A percentile compares a stretch with the other conserved stretches of the same genome.
Evolutionary conservation across 208 protist species (phyloP).

Genomic region (Acanthamoeba lenticulata): DNA sequence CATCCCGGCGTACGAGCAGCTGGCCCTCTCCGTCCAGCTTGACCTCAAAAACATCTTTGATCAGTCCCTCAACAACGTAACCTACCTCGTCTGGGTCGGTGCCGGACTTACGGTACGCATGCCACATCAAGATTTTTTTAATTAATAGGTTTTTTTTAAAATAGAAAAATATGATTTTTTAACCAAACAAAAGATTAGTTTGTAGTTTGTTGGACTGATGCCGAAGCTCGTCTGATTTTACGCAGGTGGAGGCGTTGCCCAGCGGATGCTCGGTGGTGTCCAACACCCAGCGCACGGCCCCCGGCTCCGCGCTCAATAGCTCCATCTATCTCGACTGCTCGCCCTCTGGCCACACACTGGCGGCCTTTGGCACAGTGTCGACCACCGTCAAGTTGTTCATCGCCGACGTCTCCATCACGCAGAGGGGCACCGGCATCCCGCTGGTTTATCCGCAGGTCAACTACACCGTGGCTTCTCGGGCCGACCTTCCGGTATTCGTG

Average conservation of each 20-base stretch:
- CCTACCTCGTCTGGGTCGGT: slow-evolving; percentile 29
- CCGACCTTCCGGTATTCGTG: background rate
- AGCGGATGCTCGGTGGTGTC: background rate
- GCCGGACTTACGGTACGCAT: background rate
- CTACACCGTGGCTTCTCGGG: slow-evolving; percentile 54
- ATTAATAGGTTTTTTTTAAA: too few species aligned
- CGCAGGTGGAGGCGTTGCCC: background rate
- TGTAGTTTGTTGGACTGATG: too few species aligned
- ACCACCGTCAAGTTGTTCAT: slow-evolving; percentile 56
- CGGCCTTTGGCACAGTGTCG: background rate
- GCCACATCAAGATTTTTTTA: background rate
- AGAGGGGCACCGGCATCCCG: slow-evolving; percentile 10
- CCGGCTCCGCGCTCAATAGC: background rate
- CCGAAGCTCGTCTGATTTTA: too few species aligned
- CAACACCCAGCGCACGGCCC: background rate
- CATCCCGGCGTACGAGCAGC: slow-evolving; percentile 66
- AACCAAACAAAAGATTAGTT: too few species aligned
- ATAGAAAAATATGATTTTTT: too few species aligned
- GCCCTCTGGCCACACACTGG: background rate
- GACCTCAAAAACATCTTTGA: slow-evolving; percentile 64
- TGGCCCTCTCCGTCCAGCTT: background rate
- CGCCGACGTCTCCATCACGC: slow-evolving; percentile 68
- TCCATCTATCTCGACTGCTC: background rate
- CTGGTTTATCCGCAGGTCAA: slow-evolving; percentile 68
- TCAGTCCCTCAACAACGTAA: background rate